phyloP scores from a whole-genome alignment of 352 stramenopile species.

The Phytophthora pseudosyringae region DNA sequence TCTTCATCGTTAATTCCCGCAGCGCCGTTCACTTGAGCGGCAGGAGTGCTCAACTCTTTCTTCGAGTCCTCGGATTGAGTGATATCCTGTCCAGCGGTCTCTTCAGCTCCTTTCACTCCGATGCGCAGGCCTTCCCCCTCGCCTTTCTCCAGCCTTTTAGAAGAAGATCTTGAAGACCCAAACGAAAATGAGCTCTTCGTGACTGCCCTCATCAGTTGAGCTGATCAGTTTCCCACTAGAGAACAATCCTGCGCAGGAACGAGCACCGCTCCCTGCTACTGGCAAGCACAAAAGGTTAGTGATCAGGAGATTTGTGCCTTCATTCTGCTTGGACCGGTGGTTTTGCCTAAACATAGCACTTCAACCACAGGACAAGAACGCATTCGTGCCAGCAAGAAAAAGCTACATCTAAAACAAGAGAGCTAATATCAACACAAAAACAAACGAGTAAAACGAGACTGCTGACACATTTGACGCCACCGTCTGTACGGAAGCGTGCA shows the following conservation, averaged over 20 bases:
- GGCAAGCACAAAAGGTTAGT: constrained; percentile 14
- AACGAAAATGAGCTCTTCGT: constrained; percentile 32
- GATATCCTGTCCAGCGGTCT: background rate
- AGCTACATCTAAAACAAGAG: constrained; percentile 16
- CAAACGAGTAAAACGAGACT: constrained; percentile 25
- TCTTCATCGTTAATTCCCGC: constrained; percentile 2
- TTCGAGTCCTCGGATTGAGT: constrained; percentile 5
- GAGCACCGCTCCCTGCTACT: background rate
- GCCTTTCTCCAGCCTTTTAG: constrained; percentile 17
- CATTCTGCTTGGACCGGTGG: constrained; percentile 1
- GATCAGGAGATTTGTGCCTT: background rate
- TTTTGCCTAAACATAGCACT: constrained; percentile 35
- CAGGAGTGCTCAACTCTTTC: constrained; percentile 6
- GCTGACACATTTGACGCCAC: constrained; percentile 27
- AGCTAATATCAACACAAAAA: constrained; percentile 11
- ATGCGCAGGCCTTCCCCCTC: background rate
- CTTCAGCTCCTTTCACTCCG: background rate
- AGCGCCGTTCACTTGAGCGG: constrained; percentile 5
- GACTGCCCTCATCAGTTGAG: constrained; percentile 13
- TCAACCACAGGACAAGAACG: constrained; percentile 21
- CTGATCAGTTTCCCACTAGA: background rate
- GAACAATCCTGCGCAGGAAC: background rate
- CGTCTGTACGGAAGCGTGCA: constrained; percentile 3
- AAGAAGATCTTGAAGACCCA: constrained; percentile 20
- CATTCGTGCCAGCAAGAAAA: background rate